A percentile compares a stretch with the other conserved stretches of the same genome.
Evolutionary conservation across 257 asterid species (phyloP).

Genomic region (Penstemon newberryi): DNA sequence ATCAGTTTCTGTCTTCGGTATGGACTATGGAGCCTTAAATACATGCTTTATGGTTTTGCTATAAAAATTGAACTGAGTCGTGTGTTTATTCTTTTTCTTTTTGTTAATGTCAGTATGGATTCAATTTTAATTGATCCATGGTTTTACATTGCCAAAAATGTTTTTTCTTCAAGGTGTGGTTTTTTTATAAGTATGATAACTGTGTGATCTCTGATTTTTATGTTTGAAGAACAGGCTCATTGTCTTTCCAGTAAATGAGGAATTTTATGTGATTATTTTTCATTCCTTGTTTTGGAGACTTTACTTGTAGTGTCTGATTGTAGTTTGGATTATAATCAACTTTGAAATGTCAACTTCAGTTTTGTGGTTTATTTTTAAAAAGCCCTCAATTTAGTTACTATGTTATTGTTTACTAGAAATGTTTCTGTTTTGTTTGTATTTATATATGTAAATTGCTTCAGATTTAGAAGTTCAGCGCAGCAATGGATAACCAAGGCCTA

Average conservation of each 20-base stretch:
- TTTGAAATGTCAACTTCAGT: not conserved
- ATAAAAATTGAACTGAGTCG: conserved; percentile 1
- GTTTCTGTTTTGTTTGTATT: not conserved
- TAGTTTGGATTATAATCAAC: conserved; percentile 6
- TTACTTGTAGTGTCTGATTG: not conserved
- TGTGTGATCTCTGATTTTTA: conserved; percentile 6
- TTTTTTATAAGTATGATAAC: conserved; percentile 3
- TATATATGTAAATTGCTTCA: conserved; percentile 8
- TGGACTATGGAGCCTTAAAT: conserved; percentile 16
- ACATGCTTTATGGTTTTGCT: conserved; percentile 12
- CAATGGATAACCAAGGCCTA: conserved; percentile 22
- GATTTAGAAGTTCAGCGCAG: conserved; percentile 7
- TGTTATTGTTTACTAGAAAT: not conserved
- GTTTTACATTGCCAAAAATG: conserved; percentile 10
- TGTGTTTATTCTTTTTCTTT: conserved; percentile 1
- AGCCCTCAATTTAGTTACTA: not conserved
- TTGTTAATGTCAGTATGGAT: not conserved
- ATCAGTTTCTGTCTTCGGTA: conserved; percentile 80
- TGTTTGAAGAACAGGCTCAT: not conserved
- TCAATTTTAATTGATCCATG: conserved; percentile 7
- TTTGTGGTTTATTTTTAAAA: not conserved
- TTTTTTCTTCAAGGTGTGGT: conserved; percentile 11
- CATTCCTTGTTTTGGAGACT: conserved; percentile 1
- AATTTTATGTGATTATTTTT: conserved; percentile 3
- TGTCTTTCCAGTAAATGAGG: conserved; percentile 16